Base-by-base conservation (phyloP, 441 rosid species). In the Pelargonium exstipulatum region DNA sequence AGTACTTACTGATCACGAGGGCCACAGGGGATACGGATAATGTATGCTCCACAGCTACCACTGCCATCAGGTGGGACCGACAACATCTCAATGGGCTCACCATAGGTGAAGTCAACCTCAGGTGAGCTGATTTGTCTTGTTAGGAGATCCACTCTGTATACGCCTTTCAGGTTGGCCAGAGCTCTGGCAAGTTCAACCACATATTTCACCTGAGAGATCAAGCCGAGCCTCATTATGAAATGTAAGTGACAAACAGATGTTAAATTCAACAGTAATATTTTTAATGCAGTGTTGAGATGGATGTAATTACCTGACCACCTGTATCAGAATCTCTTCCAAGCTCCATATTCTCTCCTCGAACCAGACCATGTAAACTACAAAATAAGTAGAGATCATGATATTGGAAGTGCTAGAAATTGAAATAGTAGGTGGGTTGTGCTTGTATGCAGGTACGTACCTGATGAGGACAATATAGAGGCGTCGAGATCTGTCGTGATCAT, bases 81-180 rank as follows among this genome's bases (percentile, higher is more conserved):
- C 70, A 93, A 78, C 98, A 90, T 90, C 82, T 93, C 97, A 53
- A 80, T 86, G n/a, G 91, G 89, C 67, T 88, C 94, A 17, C 88
- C 91, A 26, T 88, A 88, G 85, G 87, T 85, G 46, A 51, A 88
- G 68, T 86, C 90, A 45, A 88, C 87, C 61, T 86, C 91, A 0
- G 84, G 83, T 24, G 94, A 85, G 64, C 87, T 66, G 48, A 88
- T 83, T 78, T 88, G 91, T 76, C 94, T 79, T 4, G 91, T 88
- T 51, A 88, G 67, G 62, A 88, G 86, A 78, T 86, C 94, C 42
- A 86, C 91, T 1, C 94, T 84, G 65, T 77, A 79, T 12, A 88
- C 82, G 29, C 90, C 94, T 64, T 83, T 66, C 2, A 86, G 83
- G 68, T 78, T 81, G 62, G 88, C 88, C 29, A 88, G 74, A 73